A percentile compares a stretch with the other conserved stretches of the same genome.
Evolutionary conservation across 1,139 yeast genomes (phyloP).

Genomic region (Komagataea norvegica): DNA sequence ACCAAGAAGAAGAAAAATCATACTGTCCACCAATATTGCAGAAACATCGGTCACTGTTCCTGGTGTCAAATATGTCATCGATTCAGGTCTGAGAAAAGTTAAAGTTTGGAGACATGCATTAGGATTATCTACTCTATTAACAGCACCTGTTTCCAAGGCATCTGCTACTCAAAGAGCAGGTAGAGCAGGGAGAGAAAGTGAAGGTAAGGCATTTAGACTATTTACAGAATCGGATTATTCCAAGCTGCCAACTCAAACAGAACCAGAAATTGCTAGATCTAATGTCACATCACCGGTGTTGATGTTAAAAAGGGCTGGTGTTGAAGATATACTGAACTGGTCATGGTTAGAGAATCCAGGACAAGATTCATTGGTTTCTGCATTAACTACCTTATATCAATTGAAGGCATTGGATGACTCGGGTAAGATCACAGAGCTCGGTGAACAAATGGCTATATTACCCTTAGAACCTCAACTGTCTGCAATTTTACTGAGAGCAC

Average conservation of each 20-base stretch:
- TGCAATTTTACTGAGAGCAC: slow-evolving; percentile 76
- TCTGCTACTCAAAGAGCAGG: slow-evolving; percentile 96
- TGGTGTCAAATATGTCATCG: slow-evolving; percentile 92
- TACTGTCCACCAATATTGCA: slow-evolving; percentile 91
- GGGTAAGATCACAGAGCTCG: slow-evolving; percentile 74
- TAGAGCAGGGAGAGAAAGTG: slow-evolving; percentile 96
- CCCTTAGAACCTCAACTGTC: slow-evolving; percentile 91
- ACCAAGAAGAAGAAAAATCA: slow-evolving; percentile 66
- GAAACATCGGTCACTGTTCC: slow-evolving; percentile 96
- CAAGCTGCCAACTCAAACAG: slow-evolving; percentile 70
- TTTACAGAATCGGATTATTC: slow-evolving; percentile 69
- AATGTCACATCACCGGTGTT: slow-evolving; percentile 82
- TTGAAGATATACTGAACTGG: slow-evolving; percentile 80
- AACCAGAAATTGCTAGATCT: slow-evolving; percentile 85
- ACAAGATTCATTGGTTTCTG: slow-evolving; percentile 66
- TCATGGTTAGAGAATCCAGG: slow-evolving; percentile 93
- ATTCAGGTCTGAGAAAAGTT: slow-evolving; percentile 87
- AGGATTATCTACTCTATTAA: slow-evolving; percentile 83
- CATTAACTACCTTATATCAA: slow-evolving; percentile 72
- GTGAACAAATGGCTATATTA: slow-evolving; percentile 78
- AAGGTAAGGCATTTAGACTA: slow-evolving; percentile 85
- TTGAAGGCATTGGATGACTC: slow-evolving; percentile 72
- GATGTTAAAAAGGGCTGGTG: slow-evolving; percentile 77
- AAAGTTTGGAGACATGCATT: slow-evolving; percentile 92
- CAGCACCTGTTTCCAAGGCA: slow-evolving; percentile 91